These are phyloP conservation scores for Cercophora scortea DNA, from an alignment of 495 filamentous ascomycete species.

Conservation along the genomic window DNA sequence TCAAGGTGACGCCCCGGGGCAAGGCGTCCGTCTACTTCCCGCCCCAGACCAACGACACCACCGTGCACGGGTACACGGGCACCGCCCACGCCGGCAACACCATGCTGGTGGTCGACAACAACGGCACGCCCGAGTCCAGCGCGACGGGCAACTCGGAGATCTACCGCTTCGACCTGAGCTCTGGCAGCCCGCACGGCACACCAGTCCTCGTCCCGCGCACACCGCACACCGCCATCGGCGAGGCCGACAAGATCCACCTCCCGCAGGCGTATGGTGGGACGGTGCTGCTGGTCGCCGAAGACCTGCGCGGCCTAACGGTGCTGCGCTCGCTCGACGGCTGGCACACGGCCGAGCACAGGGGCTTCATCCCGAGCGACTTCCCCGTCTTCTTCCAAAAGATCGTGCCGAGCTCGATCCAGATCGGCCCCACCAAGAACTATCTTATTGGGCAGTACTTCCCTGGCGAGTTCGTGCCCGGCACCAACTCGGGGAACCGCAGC, in stretches of 20 bases:
- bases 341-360: slow-evolving; percentile 27
- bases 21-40: slow-evolving; percentile 3
- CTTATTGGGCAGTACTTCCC: slow-evolving; percentile 12
- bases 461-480: not conserved
- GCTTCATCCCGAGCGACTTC: slow-evolving; percentile 16
- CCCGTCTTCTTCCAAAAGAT: slow-evolving; percentile 6
- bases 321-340: slow-evolving; percentile 26
- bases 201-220: slow-evolving; percentile 16
- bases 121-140: slow-evolving; percentile 17
- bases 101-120: slow-evolving; percentile 9
- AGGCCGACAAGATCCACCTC: slow-evolving; percentile 26
- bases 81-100: too few relatives aligned
- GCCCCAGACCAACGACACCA: slow-evolving; percentile 16
- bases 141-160: slow-evolving; percentile 19
- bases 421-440: slow-evolving; percentile 16
- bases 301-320: slow-evolving; percentile 23
- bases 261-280: slow-evolving; percentile 26
- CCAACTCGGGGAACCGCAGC: slow-evolving; percentile 15
- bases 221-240: slow-evolving; percentile 3
- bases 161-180: slow-evolving; percentile 23
- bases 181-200: slow-evolving; percentile 8
- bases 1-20: slow-evolving; percentile 22
- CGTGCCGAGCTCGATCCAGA: slow-evolving; percentile 21
- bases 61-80: slow-evolving; percentile 11
- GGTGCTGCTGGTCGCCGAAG: slow-evolving; percentile 22